Evolutionary conservation across 2,329 filamentous ascomycete species (phyloP).

Genomic region (Calonectria henricotiae): DNA sequence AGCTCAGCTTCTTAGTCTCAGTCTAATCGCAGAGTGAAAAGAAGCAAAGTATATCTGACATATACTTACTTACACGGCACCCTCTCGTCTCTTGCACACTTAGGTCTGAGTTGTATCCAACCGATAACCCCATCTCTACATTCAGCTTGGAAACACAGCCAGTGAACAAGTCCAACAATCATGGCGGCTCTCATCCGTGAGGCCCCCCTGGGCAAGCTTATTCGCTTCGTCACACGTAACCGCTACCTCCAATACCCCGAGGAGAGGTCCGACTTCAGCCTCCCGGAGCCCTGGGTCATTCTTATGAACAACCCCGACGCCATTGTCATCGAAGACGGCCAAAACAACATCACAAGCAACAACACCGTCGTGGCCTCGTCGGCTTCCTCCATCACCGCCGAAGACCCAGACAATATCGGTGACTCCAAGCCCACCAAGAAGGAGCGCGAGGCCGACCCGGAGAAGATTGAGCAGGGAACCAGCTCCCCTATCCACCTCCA

Average conservation of each 20-base stretch:
- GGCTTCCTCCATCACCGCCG: slow-evolving; percentile 47
- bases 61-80: slow-evolving; percentile 25
- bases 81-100: neutral
- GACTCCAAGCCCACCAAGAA: slow-evolving; percentile 27
- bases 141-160: neutral
- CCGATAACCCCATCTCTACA: neutral
- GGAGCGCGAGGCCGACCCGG: slow-evolving; percentile 41
- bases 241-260: slow-evolving; percentile 73
- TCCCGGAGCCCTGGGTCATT: slow-evolving; percentile 63
- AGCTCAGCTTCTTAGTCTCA: neutral
- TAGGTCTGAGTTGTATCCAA: neutral
- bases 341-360: slow-evolving; percentile 32
- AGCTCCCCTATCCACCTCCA: slow-evolving; percentile 40
- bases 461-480: slow-evolving; percentile 22
- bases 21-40: neutral
- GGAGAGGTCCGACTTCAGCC: slow-evolving; percentile 70
- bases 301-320: slow-evolving; percentile 55
- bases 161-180: slow-evolving; percentile 19
- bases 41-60: slow-evolving; percentile 4
- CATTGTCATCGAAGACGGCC: slow-evolving; percentile 39
- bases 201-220: slow-evolving; percentile 72
- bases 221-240: slow-evolving; percentile 70
- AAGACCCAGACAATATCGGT: slow-evolving; percentile 36
- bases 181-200: slow-evolving; percentile 66
- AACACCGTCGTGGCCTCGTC: slow-evolving; percentile 46